These are phyloP conservation scores for Yarrowia hollandica DNA, from an alignment of 805 yeast species.

Conservation along the genomic window DNA sequence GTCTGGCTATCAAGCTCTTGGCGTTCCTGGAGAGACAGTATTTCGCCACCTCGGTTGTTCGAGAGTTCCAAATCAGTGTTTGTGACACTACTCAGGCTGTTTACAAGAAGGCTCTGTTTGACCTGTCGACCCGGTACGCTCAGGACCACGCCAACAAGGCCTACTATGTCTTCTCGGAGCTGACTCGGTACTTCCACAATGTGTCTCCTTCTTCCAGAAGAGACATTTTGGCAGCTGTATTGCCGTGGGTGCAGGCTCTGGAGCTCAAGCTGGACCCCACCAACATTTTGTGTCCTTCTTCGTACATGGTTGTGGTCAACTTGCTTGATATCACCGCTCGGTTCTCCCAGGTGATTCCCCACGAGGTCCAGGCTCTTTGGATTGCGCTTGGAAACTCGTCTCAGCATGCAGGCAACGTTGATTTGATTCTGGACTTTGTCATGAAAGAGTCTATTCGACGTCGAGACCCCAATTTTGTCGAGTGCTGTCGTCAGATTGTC, in stretches of 20 bases:
- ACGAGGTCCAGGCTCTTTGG: slow-evolving; percentile 94
- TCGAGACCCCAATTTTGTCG: slow-evolving; percentile 72
- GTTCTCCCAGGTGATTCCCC: slow-evolving; percentile 70
- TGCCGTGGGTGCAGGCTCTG: slow-evolving; percentile 92
- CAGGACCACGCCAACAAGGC: slow-evolving; percentile 57
- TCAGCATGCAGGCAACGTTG: slow-evolving; percentile 64
- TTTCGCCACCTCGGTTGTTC: slow-evolving; percentile 55
- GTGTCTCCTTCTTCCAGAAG: slow-evolving; percentile 62
- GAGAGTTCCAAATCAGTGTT: slow-evolving; percentile 65
- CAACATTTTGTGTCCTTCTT: slow-evolving; percentile 39
- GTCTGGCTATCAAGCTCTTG: slow-evolving; percentile 70
- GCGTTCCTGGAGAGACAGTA: slow-evolving; percentile 62
- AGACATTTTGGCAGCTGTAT: slow-evolving; percentile 73
- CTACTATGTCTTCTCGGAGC: slow-evolving; percentile 63
- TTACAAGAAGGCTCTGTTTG: slow-evolving; percentile 81
- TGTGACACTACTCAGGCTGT: slow-evolving; percentile 77
- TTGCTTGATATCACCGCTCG: slow-evolving; percentile 81
- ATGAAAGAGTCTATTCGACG: slow-evolving; percentile 66
- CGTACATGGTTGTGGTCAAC: slow-evolving; percentile 72
- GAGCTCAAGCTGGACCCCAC: slow-evolving; percentile 56
- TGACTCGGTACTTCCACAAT: slow-evolving; percentile 66
- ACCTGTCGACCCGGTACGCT: slow-evolving; percentile 74
- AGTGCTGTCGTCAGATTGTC: slow-evolving; percentile 75
- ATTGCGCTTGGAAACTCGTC: slow-evolving; percentile 78
- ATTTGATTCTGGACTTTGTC: slow-evolving; percentile 69